A percentile compares a stretch with the other conserved stretches of the same genome.
These are phyloP conservation scores for Tagetes patula DNA, from an alignment of 129 eudicot genomes.

Conservation along the genomic window DNA sequence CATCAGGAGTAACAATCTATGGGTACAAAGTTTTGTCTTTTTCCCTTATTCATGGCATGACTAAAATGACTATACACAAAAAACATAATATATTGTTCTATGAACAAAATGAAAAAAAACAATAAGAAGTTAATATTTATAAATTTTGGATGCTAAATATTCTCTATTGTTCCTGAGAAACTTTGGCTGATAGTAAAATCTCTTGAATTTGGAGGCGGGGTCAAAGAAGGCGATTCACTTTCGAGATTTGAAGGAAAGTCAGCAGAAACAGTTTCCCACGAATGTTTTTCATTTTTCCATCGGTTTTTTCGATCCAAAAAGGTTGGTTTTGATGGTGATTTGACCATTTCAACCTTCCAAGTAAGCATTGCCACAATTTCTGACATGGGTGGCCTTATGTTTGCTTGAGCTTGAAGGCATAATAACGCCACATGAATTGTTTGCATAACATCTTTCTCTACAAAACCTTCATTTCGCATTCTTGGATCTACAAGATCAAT, in stretches of 20 bases:
- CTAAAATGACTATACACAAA: constrained; percentile 18
- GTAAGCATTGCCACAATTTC: constrained; percentile 75
- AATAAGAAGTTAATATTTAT: not conserved
- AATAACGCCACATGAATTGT: constrained; percentile 57
- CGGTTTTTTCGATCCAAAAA: constrained; percentile 51
- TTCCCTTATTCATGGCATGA: constrained; percentile 31
- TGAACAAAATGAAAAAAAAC: constrained; percentile 4
- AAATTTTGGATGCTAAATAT: constrained; percentile 12
- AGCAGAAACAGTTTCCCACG: constrained; percentile 66
- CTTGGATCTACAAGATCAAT: constrained; percentile 61
- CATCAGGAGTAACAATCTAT: constrained; percentile 16
- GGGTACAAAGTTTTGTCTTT: constrained; percentile 22
- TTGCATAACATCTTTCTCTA: constrained; percentile 66
- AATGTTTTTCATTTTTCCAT: constrained; percentile 45
- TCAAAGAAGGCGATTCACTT: constrained; percentile 48
- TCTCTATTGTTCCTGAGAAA: constrained; percentile 33
- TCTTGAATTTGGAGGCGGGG: constrained; percentile 44
- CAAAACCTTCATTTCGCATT: constrained; percentile 48
- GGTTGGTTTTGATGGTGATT: constrained; percentile 55
- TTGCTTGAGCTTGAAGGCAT: constrained; percentile 70
- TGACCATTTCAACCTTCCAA: constrained; percentile 47
- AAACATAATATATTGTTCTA: not conserved
- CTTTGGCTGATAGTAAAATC: constrained; percentile 40
- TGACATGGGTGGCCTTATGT: constrained; percentile 73
- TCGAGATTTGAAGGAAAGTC: constrained; percentile 51